Percentiles rank a stretch among this genome's conserved stretches.
Evolutionary conservation across 2,329 filamentous ascomycete species (phyloP).

Genomic region (Sporothrix variecibatus): DNA sequence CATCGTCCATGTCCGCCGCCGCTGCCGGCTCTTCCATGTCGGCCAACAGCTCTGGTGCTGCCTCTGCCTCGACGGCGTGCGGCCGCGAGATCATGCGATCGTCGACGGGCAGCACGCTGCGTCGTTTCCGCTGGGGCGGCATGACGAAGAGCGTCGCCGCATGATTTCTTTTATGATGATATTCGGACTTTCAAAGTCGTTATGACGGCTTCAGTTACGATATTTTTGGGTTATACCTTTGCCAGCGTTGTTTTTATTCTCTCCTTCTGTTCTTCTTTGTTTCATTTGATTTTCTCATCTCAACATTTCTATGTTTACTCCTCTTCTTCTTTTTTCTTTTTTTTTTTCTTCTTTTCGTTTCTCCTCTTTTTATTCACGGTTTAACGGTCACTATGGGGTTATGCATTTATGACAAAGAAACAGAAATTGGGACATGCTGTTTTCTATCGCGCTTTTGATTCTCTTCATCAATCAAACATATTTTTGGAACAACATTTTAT

Average conservation of each 20-base stretch:
- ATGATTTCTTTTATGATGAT: conserved; percentile 29
- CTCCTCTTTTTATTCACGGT: neutral
- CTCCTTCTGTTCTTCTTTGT: neutral
- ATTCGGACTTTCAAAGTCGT: neutral
- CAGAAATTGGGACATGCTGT: conserved; percentile 14
- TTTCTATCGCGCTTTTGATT: neutral
- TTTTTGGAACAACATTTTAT: neutral
- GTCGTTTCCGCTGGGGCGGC: conserved; percentile 56
- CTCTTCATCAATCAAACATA: neutral
- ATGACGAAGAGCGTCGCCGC: conserved; percentile 55
- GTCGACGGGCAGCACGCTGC: conserved; percentile 52
- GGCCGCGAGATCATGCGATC: conserved; percentile 56
- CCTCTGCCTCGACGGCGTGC: conserved; percentile 48
- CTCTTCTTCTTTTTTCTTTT: conserved; percentile 4
- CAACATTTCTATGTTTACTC: neutral
- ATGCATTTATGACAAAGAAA: conserved; percentile 21
- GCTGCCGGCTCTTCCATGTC: conserved; percentile 34
- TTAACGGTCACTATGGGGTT: neutral
- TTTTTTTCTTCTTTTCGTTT: neutral
- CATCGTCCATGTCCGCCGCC: conserved; percentile 45
- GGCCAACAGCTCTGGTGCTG: conserved; percentile 42
- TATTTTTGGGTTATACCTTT: neutral
- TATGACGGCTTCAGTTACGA: neutral
- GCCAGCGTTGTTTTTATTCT: conserved; percentile 7
- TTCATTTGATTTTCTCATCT: conserved; percentile 2